These are phyloP conservation scores for Theobroma grandiflorum DNA, from an alignment of 441 rosid species.

Conservation along the genomic window DNA sequence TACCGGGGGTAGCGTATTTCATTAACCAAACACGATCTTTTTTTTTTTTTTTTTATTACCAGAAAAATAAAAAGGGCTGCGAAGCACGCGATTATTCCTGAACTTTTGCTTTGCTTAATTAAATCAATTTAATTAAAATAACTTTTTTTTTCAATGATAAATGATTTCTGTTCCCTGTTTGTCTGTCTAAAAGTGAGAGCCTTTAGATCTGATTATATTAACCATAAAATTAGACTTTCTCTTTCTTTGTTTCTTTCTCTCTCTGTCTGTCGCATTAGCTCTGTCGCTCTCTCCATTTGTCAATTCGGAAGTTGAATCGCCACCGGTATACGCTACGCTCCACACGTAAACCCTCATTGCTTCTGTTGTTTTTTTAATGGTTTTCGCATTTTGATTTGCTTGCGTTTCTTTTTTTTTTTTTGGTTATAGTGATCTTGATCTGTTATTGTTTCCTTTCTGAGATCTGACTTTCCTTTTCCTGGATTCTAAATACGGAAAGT, in stretches of 20 bases:
- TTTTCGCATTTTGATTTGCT: constrained; percentile 12
- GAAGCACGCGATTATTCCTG: constrained; percentile 39
- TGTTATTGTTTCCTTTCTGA: constrained; percentile 40
- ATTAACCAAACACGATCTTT: background rate
- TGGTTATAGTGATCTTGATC: constrained; percentile 12
- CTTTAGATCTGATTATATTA: constrained; percentile 42
- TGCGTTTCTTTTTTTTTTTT: constrained; percentile 32
- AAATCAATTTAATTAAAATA: constrained; percentile 16
- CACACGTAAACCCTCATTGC: constrained; percentile 48
- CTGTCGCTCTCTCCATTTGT: constrained; percentile 30
- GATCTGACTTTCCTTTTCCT: constrained; percentile 41
- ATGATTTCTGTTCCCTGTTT: constrained; percentile 24
- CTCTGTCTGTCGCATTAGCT: constrained; percentile 14
- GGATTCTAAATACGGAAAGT: constrained; percentile 28
- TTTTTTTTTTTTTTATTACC: too few species aligned
- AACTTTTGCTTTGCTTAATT: background rate
- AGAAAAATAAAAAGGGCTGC: constrained; percentile 16
- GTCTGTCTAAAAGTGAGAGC: constrained; percentile 36
- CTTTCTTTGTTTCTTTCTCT: too few species aligned
- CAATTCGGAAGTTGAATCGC: constrained; percentile 21
- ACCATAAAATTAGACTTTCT: background rate
- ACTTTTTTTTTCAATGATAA: background rate
- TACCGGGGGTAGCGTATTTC: background rate
- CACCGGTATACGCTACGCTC: constrained; percentile 42
- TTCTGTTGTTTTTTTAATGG: constrained; percentile 22